These are phyloP conservation scores for Lycium ferocissimum DNA, from an alignment of 257 asterid genomes.

Conservation along the genomic window DNA sequence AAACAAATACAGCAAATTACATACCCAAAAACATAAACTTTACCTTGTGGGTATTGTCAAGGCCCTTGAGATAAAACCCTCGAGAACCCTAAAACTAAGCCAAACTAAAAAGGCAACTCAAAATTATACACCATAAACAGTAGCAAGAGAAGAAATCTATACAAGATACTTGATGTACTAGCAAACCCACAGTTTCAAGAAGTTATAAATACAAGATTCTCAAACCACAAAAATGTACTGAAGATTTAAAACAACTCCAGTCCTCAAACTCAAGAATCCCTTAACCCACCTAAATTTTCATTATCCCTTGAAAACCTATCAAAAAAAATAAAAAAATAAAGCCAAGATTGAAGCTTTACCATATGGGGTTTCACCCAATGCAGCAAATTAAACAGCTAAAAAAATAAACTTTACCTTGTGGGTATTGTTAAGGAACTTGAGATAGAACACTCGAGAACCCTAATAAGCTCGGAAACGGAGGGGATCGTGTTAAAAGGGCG, in stretches of 20 bases:
- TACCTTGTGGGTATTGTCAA: neutral
- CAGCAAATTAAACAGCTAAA: neutral
- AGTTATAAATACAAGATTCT: neutral
- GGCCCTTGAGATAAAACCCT: neutral
- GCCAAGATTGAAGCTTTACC: neutral
- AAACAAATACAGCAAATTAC: neutral
- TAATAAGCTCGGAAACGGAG: neutral
- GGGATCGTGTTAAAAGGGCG: neutral
- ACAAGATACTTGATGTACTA: neutral
- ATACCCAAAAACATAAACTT: neutral
- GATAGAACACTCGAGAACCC: slow-evolving; percentile 18
- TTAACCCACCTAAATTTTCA: neutral
- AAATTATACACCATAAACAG: no score
- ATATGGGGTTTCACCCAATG: neutral
- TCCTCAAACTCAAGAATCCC: neutral
- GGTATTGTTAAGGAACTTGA: neutral
- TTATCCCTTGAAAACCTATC: neutral
- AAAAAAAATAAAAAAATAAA: neutral
- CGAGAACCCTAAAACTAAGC: neutral
- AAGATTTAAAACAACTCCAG: neutral
- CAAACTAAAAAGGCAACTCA: neutral
- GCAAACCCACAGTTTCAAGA: neutral
- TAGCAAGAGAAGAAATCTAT: neutral
- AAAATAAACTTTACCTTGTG: neutral
- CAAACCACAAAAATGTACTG: neutral